Evolutionary conservation across 2,329 filamentous ascomycete genomes (phyloP), one percentile per base, ranked within the genome.

Genomic region (Colletotrichum tanaceti): DNA sequence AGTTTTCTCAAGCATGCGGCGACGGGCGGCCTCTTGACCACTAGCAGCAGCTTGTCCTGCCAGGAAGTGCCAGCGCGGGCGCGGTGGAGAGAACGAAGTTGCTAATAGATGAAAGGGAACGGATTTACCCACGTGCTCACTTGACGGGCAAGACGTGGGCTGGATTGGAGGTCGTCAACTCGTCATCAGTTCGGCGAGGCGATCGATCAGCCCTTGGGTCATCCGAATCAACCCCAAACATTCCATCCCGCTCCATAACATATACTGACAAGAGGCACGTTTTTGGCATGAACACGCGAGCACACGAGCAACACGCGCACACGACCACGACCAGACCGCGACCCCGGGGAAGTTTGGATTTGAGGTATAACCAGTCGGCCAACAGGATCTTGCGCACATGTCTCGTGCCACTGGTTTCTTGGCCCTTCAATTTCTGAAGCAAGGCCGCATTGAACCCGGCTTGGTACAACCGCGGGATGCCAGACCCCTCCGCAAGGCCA

Each of bases 301-400:
- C 50, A 53, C 50, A 35, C 49, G 49, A 52, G 24, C 24, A 32
- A 32, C 24, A 50, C 14, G 9, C 14, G 47, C 47, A 32, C 16
- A 50, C 24, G 47, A 32, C 16, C 47, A 50, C 7, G 14, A 14
- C 6, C 14, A 16, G 32, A 22, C 52, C 22, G 39, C 5, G 7
- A 5, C 14, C 41, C 7, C 16, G 9, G 9, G 54, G 3, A n/a
- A n/a, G 28, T 44, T 28, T 9, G n/a, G 13, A 22, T 18, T 22
- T n/a, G 22, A 16, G 18, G 41, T 18, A 35, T n/a, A 38, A 43
- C 50, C 50, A 38, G 41, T 59, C 46, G 24, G 35, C 60, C 60
- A 68, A 68, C 65, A n/a, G 60, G 22, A 54, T 47, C 39, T 47
- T 47, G 49, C 59, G 61, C 61, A 65, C 65, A 68, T 65, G 65